Conservation (phyloP, 2,329 filamentous ascomycete genomes). For the Delphinella strobiligena region DNA sequence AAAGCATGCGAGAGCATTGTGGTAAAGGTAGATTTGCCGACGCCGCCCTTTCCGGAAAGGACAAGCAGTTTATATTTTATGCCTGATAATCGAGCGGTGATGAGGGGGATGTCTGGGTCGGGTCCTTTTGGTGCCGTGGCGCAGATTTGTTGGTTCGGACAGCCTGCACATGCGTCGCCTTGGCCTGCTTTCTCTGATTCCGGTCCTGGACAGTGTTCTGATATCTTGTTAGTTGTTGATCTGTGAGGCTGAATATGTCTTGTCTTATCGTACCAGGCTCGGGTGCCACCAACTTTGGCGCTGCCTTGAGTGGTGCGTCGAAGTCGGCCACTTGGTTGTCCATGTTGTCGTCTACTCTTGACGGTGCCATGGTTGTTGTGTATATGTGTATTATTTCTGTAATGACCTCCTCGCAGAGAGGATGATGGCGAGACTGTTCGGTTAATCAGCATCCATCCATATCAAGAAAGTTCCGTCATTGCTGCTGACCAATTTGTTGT, state of each 20-base stretch:
- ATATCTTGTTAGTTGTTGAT: conserved; percentile 1
- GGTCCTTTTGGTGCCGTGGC: conserved; percentile 89
- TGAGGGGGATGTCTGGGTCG: conserved; percentile 84
- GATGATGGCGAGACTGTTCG: no score
- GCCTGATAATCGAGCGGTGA: conserved; percentile 66
- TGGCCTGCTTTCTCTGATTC: conserved; percentile 57
- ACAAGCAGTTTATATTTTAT: conserved; percentile 90
- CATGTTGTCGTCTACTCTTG: conserved; percentile 10
- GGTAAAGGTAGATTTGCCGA: conserved; percentile 92
- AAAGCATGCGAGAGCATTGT: conserved; percentile 82
- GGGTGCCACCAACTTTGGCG: conserved; percentile 79
- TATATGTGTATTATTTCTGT: no score
- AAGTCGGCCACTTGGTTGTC: conserved; percentile 58
- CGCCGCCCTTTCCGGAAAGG: conserved; percentile 87
- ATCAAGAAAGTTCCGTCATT: no score
- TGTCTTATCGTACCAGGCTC: conserved; percentile 52
- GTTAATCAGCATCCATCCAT: no score
- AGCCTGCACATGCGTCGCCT: conserved; percentile 79
- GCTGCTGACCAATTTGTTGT: no score
- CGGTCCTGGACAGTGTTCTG: conserved; percentile 86
- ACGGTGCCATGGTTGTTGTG: background rate
- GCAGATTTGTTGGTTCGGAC: conserved; percentile 92
- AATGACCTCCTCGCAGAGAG: no score
- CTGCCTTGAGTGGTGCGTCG: conserved; percentile 61
- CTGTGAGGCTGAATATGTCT: background rate